These are phyloP conservation scores for Crucibulum laeve DNA, from an alignment of 768 basidiomycete genomes.

Conservation along the genomic window DNA sequence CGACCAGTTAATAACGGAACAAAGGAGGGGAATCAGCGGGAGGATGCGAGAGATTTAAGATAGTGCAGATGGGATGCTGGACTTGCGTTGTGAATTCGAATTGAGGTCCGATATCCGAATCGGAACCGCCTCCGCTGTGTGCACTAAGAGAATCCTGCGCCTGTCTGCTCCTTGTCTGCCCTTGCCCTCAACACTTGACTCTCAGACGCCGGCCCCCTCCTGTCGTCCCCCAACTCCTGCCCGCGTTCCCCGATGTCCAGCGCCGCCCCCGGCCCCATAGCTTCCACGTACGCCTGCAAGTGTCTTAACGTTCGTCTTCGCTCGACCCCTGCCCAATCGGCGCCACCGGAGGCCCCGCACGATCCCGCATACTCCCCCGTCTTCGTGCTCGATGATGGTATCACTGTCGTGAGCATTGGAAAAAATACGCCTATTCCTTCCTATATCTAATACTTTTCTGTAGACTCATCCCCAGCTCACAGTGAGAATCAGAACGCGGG, in stretches of 20 bases:
- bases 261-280: conserved; percentile 15
- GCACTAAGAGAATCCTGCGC: conserved; percentile 10
- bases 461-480: conserved; percentile 71
- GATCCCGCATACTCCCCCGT: conserved; percentile 46
- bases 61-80: conserved; percentile 2
- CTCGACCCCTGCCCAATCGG: conserved; percentile 25
- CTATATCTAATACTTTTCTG: conserved; percentile 9
- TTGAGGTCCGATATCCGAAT: conserved; percentile 33
- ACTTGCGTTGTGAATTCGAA: too few species aligned
- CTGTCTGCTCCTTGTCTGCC: too few species aligned
- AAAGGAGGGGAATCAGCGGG: too few species aligned
- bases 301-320: conserved; percentile 70
- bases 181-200: conserved; percentile 10
- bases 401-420: conserved; percentile 50
- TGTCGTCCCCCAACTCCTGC: neutral
- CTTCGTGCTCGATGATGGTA: conserved; percentile 64
- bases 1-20: too few species aligned
- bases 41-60: too few species aligned
- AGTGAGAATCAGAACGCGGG: conserved; percentile 52
- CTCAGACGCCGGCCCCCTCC: conserved; percentile 9
- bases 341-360: conserved; percentile 24
- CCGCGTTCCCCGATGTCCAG: conserved; percentile 22
- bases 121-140: conserved; percentile 29
- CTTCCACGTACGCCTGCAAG: conserved; percentile 47
- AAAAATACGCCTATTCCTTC: conserved; percentile 4